A percentile compares a stretch with the other conserved stretches of the same genome.
These are phyloP conservation scores for Rosa persica DNA, from an alignment of 306 rosid genomes.

Conservation along the genomic window DNA sequence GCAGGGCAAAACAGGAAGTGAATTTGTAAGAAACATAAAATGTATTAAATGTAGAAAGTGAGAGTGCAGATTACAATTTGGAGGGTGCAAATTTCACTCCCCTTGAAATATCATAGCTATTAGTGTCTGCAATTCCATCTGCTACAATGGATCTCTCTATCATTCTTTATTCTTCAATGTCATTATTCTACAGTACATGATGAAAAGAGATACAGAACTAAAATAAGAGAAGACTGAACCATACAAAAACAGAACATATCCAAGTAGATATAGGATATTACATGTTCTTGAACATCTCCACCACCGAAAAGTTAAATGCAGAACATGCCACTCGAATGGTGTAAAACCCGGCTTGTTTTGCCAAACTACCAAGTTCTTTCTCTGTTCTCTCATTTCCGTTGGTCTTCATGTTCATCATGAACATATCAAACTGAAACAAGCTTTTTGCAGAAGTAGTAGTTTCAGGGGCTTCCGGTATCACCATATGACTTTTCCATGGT, in stretches of 20 bases:
- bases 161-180: not conserved
- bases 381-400: slow-evolving; percentile 22
- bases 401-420: slow-evolving; percentile 22
- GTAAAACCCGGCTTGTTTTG: slow-evolving; percentile 29
- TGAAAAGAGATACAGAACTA: not conserved
- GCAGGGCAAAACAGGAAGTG: too few species aligned
- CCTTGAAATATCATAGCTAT: not conserved
- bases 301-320: slow-evolving; percentile 17
- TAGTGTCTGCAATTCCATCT: not conserved
- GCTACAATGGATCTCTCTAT: too few species aligned
- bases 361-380: slow-evolving; percentile 16
- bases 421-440: slow-evolving; percentile 26
- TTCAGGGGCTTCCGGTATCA: slow-evolving; percentile 22
- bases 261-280: slow-evolving; percentile 6
- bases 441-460: slow-evolving; percentile 23
- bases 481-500: slow-evolving; percentile 30
- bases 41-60: too few species aligned
- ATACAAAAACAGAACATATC: not conserved
- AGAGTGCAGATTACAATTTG: too few species aligned
- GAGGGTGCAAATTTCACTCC: too few species aligned
- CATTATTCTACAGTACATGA: not conserved
- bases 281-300: slow-evolving; percentile 17
- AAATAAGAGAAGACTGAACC: not conserved
- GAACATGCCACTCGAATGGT: slow-evolving; percentile 16
- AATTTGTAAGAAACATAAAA: too few species aligned